Conservation (phyloP, 148 eudicot genomes). For the Amaranthus palmeri region DNA sequence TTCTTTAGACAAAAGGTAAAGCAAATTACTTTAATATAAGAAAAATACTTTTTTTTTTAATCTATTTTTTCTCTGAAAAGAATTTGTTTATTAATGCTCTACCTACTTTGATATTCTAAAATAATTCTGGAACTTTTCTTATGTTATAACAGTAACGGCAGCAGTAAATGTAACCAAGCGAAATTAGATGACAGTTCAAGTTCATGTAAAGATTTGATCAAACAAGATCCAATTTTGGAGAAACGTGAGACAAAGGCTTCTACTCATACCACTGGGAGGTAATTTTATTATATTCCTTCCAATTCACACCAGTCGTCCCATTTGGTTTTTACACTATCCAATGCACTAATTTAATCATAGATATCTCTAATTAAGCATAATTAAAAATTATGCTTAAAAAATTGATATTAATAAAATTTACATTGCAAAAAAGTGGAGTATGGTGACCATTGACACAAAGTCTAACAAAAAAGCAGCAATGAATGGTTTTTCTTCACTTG, state of each 20-base stretch:
- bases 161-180: conserved; percentile 26
- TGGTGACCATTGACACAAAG: not conserved
- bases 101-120: not conserved
- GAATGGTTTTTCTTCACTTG: conserved; percentile 20
- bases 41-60: too few relatives aligned
- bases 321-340: too few relatives aligned
- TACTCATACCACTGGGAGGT: conserved; percentile 24
- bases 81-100: conserved; percentile 9
- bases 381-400: conserved; percentile 12
- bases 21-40: too few relatives aligned
- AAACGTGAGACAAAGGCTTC: conserved; percentile 28
- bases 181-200: conserved; percentile 25
- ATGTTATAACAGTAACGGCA: conserved; percentile 24
- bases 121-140: conserved; percentile 6
- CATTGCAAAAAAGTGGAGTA: too few relatives aligned
- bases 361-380: not conserved
- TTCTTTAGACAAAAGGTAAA: conserved; percentile 35
- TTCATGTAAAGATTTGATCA: conserved; percentile 28
- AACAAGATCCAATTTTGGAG: conserved; percentile 19
- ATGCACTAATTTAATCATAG: not conserved
- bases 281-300: not conserved
- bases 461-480: conserved; percentile 26
- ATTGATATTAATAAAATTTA: too few relatives aligned
- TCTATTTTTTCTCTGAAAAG: not conserved
- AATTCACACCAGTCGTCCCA: too few relatives aligned